Base-by-base conservation (phyloP, 2,329 filamentous ascomycete genomes). In the Ciborinia camelliae region DNA sequence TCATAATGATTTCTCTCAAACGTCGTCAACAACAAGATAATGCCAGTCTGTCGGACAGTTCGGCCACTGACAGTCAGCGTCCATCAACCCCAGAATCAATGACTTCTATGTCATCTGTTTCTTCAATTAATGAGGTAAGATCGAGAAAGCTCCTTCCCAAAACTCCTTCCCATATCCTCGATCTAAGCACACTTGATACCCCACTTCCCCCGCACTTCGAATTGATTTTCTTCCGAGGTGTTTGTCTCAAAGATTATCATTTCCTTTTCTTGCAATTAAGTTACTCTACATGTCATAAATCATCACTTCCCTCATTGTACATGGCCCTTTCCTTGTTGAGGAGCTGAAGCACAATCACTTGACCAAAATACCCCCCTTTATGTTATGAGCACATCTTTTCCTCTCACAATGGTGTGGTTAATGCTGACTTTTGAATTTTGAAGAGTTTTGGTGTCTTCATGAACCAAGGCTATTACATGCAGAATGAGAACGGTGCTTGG, bases 1-100 rank as follows among this genome's bases (percentile, higher is more conserved):
- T n/a, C 28, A 59, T 18, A 12, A 59, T 47, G 55, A 37, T 59
- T 59, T 59, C 55, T 47, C n/a, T 47, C 0, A 59, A 59, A 15
- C 20, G 15, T 7, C 30, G 30, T 18, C 55, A 37, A 15, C 55
- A 47, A 7, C 14, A n/a, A 20, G 7, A 20, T 4, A 20, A 48
- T 18, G 5, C n/a, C 4, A 35, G 41, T 59, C 14, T 59, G 5
- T 47, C 41, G 3, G 8, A 35, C 3, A 35, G 12, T 23, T 14
- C n/a, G 3, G 35, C 26, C 28, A 20, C 28, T 10, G 28, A 58
- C 28, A 47, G 14, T 26, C 2, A 23, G 12, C 7, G 4, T 47
- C 30, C 41, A 35, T 59, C 30, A 2, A 41, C 23, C n/a, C n/a
- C 35, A 15, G 23, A 5, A 12, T 41, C 37, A 1, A 26, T 41